phyloP scores from a whole-genome alignment of 2,329 filamentous ascomycete species.

The Eurotiales sp. region DNA sequence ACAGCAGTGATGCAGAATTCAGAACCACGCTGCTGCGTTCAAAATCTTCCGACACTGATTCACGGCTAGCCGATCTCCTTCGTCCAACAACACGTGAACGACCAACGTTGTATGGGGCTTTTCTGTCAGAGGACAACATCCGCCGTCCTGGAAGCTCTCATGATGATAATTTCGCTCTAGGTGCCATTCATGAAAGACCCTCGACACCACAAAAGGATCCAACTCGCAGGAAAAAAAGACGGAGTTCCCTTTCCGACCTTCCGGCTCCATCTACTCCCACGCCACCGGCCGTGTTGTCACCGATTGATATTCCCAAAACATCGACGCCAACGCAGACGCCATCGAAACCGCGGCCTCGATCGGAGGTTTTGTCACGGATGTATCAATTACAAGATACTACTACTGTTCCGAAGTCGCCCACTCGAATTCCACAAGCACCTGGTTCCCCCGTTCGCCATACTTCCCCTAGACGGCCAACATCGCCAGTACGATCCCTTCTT shows the following conservation, averaged over 20 bases:
- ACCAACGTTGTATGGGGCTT: constrained; percentile 46
- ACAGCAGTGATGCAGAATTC: constrained; percentile 59
- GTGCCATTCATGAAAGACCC: constrained; percentile 49
- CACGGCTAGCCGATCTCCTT: constrained; percentile 42
- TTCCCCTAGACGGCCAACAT: constrained; percentile 29
- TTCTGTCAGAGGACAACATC: constrained; percentile 45
- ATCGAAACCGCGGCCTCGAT: constrained; percentile 23
- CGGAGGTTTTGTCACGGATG: constrained; percentile 23
- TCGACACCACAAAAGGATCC: constrained; percentile 42
- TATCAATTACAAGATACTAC: constrained; percentile 4
- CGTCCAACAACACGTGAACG: constrained; percentile 56
- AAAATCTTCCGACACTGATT: constrained; percentile 71
- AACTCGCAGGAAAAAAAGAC: constrained; percentile 67
- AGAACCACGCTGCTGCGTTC: constrained; percentile 66
- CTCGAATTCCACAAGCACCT: constrained; percentile 11
- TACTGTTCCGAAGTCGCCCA: constrained; percentile 1
- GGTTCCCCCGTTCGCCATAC: constrained; percentile 8
- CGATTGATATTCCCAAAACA: constrained; percentile 34
- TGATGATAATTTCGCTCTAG: constrained; percentile 47
- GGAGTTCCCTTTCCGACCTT: constrained; percentile 88
- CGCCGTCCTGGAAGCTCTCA: constrained; percentile 44
- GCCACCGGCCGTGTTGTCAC: constrained; percentile 43
- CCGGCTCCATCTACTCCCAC: constrained; percentile 62
- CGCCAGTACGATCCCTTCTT: constrained; percentile 29
- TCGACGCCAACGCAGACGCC: constrained; percentile 30